Conservation (phyloP, 768 basidiomycete species). For the Suillus luteus region DNA sequence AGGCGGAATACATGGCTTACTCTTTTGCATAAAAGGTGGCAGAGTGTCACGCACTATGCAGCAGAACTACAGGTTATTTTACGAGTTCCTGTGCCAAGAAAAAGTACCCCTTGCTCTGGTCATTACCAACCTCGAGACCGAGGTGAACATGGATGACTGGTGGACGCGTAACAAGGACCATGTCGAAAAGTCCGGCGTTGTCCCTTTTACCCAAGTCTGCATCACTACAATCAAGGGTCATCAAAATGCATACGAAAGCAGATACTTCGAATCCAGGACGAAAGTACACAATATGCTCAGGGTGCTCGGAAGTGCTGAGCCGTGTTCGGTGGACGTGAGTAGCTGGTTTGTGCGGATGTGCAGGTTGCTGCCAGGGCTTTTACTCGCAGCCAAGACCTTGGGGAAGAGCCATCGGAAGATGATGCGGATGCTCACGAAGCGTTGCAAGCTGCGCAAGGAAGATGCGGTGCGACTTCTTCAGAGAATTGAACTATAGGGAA, state of each 20-base stretch:
- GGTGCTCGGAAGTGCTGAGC: not conserved
- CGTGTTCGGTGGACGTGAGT: not conserved
- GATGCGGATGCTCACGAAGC: conserved; percentile 21
- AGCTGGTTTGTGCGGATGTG: not conserved
- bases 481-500: conserved; percentile 13
- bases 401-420: conserved; percentile 1
- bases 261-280: conserved; percentile 25
- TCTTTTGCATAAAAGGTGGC: conserved; percentile 36
- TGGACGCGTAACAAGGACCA: conserved; percentile 30
- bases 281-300: conserved; percentile 25
- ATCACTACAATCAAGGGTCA: conserved; percentile 23
- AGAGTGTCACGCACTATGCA: conserved; percentile 31
- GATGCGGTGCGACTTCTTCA: conserved; percentile 24
- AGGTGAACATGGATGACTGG: conserved; percentile 38
- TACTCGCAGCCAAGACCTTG: not conserved
- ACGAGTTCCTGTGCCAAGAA: conserved; percentile 35
- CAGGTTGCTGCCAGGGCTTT: not conserved
- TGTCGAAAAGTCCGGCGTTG: conserved; percentile 25
- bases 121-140: conserved; percentile 37
- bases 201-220: conserved; percentile 33
- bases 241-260: not conserved
- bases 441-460: conserved; percentile 26
- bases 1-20: conserved; percentile 42
- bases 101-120: conserved; percentile 35
- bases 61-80: conserved; percentile 35